phyloP scores from a whole-genome alignment of 495 filamentous ascomycete genomes.

The Penicillium flavigenum region DNA sequence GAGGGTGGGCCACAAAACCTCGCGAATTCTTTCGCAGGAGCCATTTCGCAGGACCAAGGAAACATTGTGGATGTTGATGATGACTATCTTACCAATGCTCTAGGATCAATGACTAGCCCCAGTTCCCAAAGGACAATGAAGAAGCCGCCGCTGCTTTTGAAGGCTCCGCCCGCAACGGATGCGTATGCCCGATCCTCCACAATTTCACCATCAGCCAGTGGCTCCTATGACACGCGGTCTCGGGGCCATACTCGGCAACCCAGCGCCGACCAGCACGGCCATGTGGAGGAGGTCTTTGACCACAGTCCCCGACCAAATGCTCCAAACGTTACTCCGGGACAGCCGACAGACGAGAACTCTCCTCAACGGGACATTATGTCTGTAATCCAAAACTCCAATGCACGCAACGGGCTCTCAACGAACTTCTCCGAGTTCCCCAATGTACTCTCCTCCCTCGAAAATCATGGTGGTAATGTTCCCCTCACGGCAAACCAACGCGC shows the following conservation, averaged over 20 bases:
- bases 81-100: conserved; percentile 43
- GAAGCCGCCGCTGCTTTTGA: conserved; percentile 51
- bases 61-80: conserved; percentile 77
- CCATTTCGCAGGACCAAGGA: conserved; percentile 63
- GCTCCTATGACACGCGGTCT: conserved; percentile 34
- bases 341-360: conserved; percentile 25
- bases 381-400: conserved; percentile 78
- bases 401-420: conserved; percentile 51
- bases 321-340: conserved; percentile 18
- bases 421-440: conserved; percentile 67
- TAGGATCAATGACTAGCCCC: conserved; percentile 41
- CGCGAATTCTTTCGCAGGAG: conserved; percentile 68
- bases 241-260: conserved; percentile 39
- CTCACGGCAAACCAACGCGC: conserved; percentile 76
- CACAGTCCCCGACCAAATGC: conserved; percentile 36
- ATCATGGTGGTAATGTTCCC: conserved; percentile 59
- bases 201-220: conserved; percentile 38
- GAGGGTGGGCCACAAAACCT: conserved; percentile 63
- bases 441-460: conserved; percentile 69
- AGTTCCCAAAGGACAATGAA: conserved; percentile 44
- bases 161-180: conserved; percentile 45
- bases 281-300: conserved; percentile 49
- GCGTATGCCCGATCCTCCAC: conserved; percentile 37
- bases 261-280: conserved; percentile 34
- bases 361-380: conserved; percentile 80